phyloP scores from a whole-genome alignment of 495 filamentous ascomycete genomes.

The Parathielavia appendiculata region DNA sequence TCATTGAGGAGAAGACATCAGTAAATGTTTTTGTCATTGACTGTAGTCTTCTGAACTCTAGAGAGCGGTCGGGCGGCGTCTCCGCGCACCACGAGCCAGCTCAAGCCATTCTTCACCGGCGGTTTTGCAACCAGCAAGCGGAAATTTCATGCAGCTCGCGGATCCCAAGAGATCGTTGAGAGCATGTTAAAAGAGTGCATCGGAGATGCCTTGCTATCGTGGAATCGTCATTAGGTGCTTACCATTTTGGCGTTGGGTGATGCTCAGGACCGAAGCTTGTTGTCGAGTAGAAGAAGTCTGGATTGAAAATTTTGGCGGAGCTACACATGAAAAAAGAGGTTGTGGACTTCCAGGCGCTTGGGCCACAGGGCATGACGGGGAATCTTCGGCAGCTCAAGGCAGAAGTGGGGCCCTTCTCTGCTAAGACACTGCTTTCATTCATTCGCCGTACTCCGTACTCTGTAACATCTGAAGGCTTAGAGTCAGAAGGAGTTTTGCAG shows the following conservation, averaged over 20 bases:
- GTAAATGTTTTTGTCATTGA: constrained; percentile 71
- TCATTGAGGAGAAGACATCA: constrained; percentile 99
- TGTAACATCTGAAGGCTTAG: background rate
- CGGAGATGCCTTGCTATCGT: constrained; percentile 22
- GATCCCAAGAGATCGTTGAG: constrained; percentile 19
- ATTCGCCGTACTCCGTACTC: too few species aligned
- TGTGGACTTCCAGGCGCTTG: constrained; percentile 27
- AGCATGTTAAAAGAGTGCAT: constrained; percentile 27
- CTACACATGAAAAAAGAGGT: constrained; percentile 26
- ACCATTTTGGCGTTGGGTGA: constrained; percentile 40
- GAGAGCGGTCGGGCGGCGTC: constrained; percentile 64
- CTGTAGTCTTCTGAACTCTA: constrained; percentile 87
- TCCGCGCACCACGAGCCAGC: constrained; percentile 52
- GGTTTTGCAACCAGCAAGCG: constrained; percentile 46
- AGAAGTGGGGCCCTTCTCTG: background rate
- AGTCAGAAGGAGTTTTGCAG: background rate
- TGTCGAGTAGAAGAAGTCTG: constrained; percentile 17
- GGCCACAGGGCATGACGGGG: constrained; percentile 26
- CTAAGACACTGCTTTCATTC: too few species aligned
- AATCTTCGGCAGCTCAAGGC: constrained; percentile 20
- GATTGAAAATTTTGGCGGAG: constrained; percentile 20
- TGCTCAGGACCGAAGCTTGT: constrained; percentile 31
- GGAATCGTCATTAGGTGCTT: constrained; percentile 34
- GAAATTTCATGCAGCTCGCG: constrained; percentile 44
- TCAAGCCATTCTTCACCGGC: constrained; percentile 82